Percentiles rank a stretch among this genome's conserved stretches.
Conservation (phyloP, 192 early-diverging fungal genomes). For the Coemansia sp. region DNA sequence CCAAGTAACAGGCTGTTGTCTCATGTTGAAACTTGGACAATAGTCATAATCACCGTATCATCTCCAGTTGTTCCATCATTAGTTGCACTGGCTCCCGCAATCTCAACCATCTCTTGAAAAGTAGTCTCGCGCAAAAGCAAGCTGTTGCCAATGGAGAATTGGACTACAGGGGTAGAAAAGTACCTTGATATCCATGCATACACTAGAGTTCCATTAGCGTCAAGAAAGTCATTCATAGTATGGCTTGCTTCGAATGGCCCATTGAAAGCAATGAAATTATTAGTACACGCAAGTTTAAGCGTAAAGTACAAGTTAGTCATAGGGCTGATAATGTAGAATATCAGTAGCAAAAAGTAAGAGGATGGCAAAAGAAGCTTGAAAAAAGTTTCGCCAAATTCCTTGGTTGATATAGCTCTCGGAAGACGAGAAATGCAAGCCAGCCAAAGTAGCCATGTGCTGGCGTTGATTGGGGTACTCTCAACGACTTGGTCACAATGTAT, state of each 20-base stretch:
- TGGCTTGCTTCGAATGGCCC: neutral
- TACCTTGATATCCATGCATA: neutral
- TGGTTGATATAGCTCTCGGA: neutral
- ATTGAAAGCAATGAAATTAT: neutral
- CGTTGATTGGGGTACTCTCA: neutral
- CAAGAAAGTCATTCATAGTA: neutral
- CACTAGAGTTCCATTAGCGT: neutral
- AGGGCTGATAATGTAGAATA: neutral
- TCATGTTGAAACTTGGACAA: neutral
- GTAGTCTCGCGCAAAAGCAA: neutral
- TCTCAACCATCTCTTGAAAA: neutral
- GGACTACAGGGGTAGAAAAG: neutral
- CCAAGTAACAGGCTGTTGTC: neutral
- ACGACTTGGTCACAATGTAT: neutral
- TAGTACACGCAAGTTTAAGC: neutral
- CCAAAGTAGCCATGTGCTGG: neutral
- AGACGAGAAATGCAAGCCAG: neutral
- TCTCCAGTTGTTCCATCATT: neutral
- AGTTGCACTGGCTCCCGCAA: neutral
- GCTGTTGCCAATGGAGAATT: neutral
- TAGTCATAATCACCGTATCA: neutral
- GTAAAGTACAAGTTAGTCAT: neutral
- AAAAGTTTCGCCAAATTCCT: neutral
- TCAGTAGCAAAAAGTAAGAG: neutral
- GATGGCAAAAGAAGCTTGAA: neutral